Base-by-base conservation (phyloP, 2,329 filamentous ascomycete genomes). In the Talaromyces sp. region DNA sequence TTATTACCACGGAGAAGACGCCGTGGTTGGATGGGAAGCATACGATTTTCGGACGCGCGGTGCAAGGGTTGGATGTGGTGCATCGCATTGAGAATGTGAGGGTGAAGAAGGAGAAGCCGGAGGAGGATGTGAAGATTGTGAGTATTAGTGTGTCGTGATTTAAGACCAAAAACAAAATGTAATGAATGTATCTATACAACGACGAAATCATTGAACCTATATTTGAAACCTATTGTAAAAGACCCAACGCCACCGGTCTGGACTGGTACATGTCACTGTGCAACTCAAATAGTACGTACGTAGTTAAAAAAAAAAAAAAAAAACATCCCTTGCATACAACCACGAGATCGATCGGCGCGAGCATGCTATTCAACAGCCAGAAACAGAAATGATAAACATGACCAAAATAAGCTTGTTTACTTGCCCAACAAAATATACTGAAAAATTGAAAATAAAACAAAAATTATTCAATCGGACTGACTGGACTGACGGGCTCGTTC, bases 1-100 rank as follows among this genome's bases (percentile, higher is more conserved):
- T 99, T 71, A 96, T 99, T 67, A 99, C 95, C 0, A 97, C 93
- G 0, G 96, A 97, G 77, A 96, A 96, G 79, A 92, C 95, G 80
- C 89, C 92, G 6, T 99, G 95, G 95, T 78, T 99, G 58, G 95
- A 99, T 73, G 88, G 90, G 65, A 96, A 97, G 75, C 95, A 99
- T 75, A 98, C 93, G 0, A 91, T 99, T 58, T 99, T 99, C 73
- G 95, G 95, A 0, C 84, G 95, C 47, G 93, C 92, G 0, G 88
- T 93, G 42, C 89, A 93, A 72, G 95, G 95, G 0, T 80, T 98
- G 72, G 95, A 99, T 75, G 92, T 99, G 22, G 88, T 99, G 63
- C 92, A 98, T 75, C 91, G 89, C 80, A 99, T 99, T 72, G 95
- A 99, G 78, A 96, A 96, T 73, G 83, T 85, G 17, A 90, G 89